phyloP scores from a whole-genome alignment of 805 yeast genomes.

The Kodamaea nitidulidarum region DNA sequence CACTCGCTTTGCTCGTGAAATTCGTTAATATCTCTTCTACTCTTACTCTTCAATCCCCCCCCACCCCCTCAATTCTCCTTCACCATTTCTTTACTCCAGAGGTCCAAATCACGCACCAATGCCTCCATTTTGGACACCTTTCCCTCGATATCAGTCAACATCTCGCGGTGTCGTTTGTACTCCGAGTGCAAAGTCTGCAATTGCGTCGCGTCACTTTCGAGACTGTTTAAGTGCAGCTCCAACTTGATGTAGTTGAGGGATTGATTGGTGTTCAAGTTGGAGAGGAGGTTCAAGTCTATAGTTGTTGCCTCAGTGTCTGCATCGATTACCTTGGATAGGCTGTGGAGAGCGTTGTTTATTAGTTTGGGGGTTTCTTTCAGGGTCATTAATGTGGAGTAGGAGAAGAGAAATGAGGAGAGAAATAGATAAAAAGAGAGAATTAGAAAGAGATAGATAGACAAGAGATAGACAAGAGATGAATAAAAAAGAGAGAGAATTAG shows the following conservation, averaged over 20 bases:
- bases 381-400: slow-evolving; percentile 15
- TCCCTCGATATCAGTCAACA: slow-evolving; percentile 27
- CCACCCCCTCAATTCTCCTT: no score
- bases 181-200: slow-evolving; percentile 24
- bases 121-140: slow-evolving; percentile 40
- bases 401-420: not conserved
- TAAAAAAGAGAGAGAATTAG: no score
- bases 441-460: not conserved
- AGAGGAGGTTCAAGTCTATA: slow-evolving; percentile 46
- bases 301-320: slow-evolving; percentile 39
- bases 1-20: no score
- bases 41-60: no score
- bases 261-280: slow-evolving; percentile 56
- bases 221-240: slow-evolving; percentile 35
- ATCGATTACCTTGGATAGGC: slow-evolving; percentile 31
- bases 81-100: slow-evolving; percentile 51
- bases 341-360: slow-evolving; percentile 26
- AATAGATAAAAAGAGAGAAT: not conserved
- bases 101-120: slow-evolving; percentile 55
- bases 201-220: slow-evolving; percentile 40
- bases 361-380: slow-evolving; percentile 29
- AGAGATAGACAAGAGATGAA: no score
- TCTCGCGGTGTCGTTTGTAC: slow-evolving; percentile 18
- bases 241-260: slow-evolving; percentile 48
- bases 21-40: no score